Conservation (phyloP, 805 yeast species). For the Candida methanosorbosa region DNA sequence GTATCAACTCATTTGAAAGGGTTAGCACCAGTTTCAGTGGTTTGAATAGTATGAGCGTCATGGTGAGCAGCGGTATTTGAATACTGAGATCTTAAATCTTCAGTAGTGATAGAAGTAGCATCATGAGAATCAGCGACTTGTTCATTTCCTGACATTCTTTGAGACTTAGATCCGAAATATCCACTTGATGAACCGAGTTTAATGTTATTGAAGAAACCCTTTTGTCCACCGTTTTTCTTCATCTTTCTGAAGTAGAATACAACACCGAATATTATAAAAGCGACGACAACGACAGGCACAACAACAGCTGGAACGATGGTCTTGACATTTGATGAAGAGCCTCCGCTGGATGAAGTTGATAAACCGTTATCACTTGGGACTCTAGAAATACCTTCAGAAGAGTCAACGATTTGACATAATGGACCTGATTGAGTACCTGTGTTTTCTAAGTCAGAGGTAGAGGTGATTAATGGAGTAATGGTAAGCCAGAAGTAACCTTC, state of each 20-base stretch:
- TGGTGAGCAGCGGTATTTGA: constrained; percentile 5
- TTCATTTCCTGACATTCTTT: constrained; percentile 7
- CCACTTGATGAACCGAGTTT: constrained; percentile 7
- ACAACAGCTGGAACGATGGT: constrained; percentile 34
- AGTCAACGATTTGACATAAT: constrained; percentile 26
- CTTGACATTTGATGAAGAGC: constrained; percentile 14
- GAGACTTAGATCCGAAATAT: constrained; percentile 6
- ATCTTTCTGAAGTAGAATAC: constrained; percentile 22
- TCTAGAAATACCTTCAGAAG: constrained; percentile 26
- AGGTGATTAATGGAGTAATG: constrained; percentile 29
- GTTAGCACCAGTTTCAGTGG: constrained; percentile 5
- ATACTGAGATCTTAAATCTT: constrained; percentile 13
- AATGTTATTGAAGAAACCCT: constrained; percentile 10
- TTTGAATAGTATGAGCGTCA: constrained; percentile 6
- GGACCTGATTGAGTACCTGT: constrained; percentile 33
- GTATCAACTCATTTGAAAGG: too few relatives aligned
- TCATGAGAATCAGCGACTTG: constrained; percentile 8
- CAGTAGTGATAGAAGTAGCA: constrained; percentile 11
- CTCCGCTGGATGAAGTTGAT: constrained; percentile 9
- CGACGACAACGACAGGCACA: constrained; percentile 29
- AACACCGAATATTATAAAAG: constrained; percentile 20
- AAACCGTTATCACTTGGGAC: constrained; percentile 32
- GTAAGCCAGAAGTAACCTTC: constrained; percentile 29
- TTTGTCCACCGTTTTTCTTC: constrained; percentile 8
- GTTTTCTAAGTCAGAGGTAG: constrained; percentile 26